Evolutionary conservation across 495 filamentous ascomycete genomes (phyloP), one percentile per base, ranked within the genome.

Genomic region (Penicillium canescens): DNA sequence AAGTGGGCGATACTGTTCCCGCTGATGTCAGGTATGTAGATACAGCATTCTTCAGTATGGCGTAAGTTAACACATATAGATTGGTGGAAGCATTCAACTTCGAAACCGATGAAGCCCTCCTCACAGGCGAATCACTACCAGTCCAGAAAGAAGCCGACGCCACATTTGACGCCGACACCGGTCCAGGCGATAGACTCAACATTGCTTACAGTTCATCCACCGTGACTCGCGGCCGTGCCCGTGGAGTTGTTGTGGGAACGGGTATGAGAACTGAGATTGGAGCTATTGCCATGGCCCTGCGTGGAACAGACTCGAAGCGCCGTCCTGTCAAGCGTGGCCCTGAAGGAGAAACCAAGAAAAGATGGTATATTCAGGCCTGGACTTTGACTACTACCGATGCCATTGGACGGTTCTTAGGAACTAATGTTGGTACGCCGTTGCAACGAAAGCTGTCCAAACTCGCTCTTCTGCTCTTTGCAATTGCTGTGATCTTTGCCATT

Each of bases 1-100:
- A 90, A 77, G 89, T 90, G 60, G 90, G 90, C 31, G 90, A 93
- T 69, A 91, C 87, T 2, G 82, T 93, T 3, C 90, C 90, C 12
- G 90, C 90, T 12, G 90, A 93, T 66, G 45, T 77, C 34, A 56
- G 75, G 73, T 78, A 56, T 42, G 73, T 53, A 37, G 28, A 26
- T n/a, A 13, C 6, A 31, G 23, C 14, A 39, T 24, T 23, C 23
- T 44, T n/a, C 14, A 0, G 8, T 33, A 35, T 4, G 37, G 8
- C 1, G 33, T 1, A 10, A 21, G 4, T 48, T 65, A 56, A 66
- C 42, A n/a, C 13, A 35, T 16, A 1, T 18, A 75, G 74, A 63
- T 71, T 90, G 36, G 73, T 87, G 37, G 83, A 89, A 45, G 82
- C 82, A 2, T 78, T 88, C 60, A 90, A 90, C 55, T 81, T 90